Evolutionary conservation across 495 filamentous ascomycete species (phyloP), one percentile per base, ranked within the genome.

Genomic region (Neurospora discreta): DNA sequence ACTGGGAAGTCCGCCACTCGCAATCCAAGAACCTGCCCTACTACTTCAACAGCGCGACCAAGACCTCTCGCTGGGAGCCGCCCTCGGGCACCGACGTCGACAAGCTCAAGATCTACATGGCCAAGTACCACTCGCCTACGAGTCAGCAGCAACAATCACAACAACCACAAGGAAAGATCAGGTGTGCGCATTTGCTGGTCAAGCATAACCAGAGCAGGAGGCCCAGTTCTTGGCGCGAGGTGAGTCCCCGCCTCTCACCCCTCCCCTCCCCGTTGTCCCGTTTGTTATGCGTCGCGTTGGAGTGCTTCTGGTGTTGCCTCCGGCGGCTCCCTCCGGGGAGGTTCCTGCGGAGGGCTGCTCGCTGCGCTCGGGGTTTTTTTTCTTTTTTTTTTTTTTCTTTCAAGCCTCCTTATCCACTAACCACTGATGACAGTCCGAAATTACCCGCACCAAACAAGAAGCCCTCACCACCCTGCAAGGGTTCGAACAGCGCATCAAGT

Each of bases 11-110:
- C 77, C 92, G 94, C 76, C 92, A 95, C 83, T 96, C 92, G 79
- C 95, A 97, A 83, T 94, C 92, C 80, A 98, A 97, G 84, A 96
- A 95, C 81, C 91, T 98, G 18, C 95, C 95, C 42, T 99, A 99
- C 84, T 99, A 98, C 83, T 98, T 97, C 90, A 95, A 97, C 82
- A 81, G 90, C 36, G 80, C 80, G 38, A 91, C 91, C 68, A 93
- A 92, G 77, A 89, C 90, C 75, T 98, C 95, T 69, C 88, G 91
- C 80, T 99, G 95, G 95, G 95, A 98, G 76, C 95, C 95, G 5
- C 95, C 95, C 33, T 75, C 85, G 11, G 93, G 90, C 58, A 93
- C 94, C 52, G 91, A 99, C 83, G 88, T 91, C 65, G 93, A 97
- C 73, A 92, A 91, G 80, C 88, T 99, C 42, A 98, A 97, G 85